Percentiles rank a stretch among this genome's conserved stretches.
phyloP scores from a whole-genome alignment of 1,284 basidiomycete genomes.

The Anthracocystis walkeri region DNA sequence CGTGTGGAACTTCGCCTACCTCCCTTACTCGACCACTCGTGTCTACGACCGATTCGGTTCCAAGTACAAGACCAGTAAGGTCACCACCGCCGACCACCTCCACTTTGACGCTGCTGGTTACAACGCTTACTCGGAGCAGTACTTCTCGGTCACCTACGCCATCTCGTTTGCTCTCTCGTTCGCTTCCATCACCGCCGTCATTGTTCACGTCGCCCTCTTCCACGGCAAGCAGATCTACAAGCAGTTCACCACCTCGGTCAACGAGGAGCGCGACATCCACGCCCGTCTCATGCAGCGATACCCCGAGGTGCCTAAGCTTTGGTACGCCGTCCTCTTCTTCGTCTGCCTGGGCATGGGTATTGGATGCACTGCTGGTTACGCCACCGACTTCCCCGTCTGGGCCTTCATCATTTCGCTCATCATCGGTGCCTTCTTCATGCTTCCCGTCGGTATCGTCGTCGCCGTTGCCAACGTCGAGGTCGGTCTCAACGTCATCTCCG shows the following conservation, averaged over 20 bases:
- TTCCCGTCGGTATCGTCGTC: constrained; percentile 82
- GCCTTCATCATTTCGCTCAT: constrained; percentile 75
- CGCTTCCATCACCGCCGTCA: constrained; percentile 78
- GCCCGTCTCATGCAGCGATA: constrained; percentile 85
- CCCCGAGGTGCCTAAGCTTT: constrained; percentile 77
- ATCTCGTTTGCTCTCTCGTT: constrained; percentile 75
- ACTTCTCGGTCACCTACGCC: constrained; percentile 78
- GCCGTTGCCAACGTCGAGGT: constrained; percentile 86
- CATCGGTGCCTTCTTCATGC: constrained; percentile 74
- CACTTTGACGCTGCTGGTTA: constrained; percentile 50
- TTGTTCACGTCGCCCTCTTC: constrained; percentile 75
- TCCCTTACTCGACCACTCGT: constrained; percentile 56
- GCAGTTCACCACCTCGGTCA: constrained; percentile 60
- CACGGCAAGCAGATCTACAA: constrained; percentile 58
- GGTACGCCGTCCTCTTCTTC: constrained; percentile 74
- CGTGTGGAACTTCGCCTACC: constrained; percentile 55
- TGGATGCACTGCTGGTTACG: constrained; percentile 78
- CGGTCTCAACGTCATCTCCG: constrained; percentile 76
- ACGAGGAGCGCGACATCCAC: constrained; percentile 84
- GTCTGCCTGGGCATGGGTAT: constrained; percentile 77
- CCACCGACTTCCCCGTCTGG: constrained; percentile 82
- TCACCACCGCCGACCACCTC: constrained; percentile 40
- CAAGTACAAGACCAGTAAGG: constrained; percentile 43
- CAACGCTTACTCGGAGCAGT: constrained; percentile 61
- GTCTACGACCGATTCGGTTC: constrained; percentile 61